Base-by-base conservation (phyloP, 2,329 filamentous ascomycete species). In the Fusarium subglutinans region DNA sequence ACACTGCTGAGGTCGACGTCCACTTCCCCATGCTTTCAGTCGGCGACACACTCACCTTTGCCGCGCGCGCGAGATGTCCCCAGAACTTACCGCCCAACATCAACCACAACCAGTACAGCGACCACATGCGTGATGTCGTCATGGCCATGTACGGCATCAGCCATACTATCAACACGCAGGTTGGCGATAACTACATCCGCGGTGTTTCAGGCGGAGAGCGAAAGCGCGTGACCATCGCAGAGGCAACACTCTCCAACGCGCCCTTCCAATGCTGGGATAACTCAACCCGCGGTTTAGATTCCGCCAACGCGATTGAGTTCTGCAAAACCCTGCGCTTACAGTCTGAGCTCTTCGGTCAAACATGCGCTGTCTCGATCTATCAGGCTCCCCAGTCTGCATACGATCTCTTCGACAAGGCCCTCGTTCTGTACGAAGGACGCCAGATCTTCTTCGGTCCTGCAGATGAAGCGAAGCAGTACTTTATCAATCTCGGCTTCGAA, bases 191-290 rank as follows among this genome's bases (percentile, higher is more conserved):
- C 72, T 87, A 83, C 76, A 87, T 92, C 12, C 89, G 92, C 43
- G 93, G 93, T 79, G 91, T 95, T 1, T 93, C 90, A 45, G 93
- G 93, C 70, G 93, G 93, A 53, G 93, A 95, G 81, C 85, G 93
- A 30, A 95, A 95, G 81, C 91, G 93, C 76, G 92, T 94, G 9
- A 91, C 90, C 28, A 94, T 95, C 73, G 92, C 92, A 2, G 93
- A 95, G 80, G 93, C 92, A 0, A 83, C 86, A 1, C 82, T 89
- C n/a, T 87, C 87, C 9, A 84, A 84, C 30, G 86, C 87, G 0
- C 87, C 87, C 5, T 81, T 79, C 28, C 76, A 78, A 53, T 80
- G 79, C 55, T 81, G 79, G 79, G 79, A 81, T 15, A 81, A 81
- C 51, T 80, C 78, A 13, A 81, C 79, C 4, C 79, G 79, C 5